Conservation (phyloP, 2,329 filamentous ascomycete genomes). For the Didymosphaeria variabile region DNA sequence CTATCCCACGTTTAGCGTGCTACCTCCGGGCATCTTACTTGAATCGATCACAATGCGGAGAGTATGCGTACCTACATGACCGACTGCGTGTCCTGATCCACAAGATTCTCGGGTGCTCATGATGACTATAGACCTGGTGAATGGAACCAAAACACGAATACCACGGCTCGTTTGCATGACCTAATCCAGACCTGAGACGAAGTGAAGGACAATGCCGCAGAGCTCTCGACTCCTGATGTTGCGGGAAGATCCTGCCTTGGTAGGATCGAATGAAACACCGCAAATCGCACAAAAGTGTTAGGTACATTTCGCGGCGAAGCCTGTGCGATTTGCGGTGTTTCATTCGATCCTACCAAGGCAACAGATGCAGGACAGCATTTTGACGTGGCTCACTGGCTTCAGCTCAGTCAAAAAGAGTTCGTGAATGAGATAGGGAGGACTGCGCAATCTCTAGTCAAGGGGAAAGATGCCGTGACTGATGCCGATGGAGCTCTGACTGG, state of each 20-base stretch:
- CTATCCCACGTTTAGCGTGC: conserved; percentile 9
- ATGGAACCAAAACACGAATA: neutral
- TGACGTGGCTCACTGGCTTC: neutral
- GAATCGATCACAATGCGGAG: conserved; percentile 31
- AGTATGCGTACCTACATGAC: conserved; percentile 23
- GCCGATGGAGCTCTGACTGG: neutral
- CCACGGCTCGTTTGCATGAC: neutral
- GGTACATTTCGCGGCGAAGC: neutral
- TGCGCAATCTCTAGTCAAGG: neutral
- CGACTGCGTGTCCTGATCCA: neutral
- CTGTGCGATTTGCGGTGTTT: neutral
- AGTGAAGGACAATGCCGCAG: neutral
- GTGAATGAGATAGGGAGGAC: neutral
- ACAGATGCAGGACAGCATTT: neutral
- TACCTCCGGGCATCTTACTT: conserved; percentile 18
- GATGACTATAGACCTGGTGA: neutral
- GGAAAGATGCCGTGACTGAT: neutral
- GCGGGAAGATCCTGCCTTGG: no score
- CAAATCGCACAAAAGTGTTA: neutral
- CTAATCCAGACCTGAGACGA: neutral
- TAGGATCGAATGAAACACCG: neutral
- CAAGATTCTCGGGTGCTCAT: neutral
- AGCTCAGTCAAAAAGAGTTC: neutral
- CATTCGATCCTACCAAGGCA: neutral
- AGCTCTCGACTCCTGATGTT: neutral